These are phyloP conservation scores for Trichosporon sp. DNA, from an alignment of 1,284 basidiomycete species.

Conservation along the genomic window DNA sequence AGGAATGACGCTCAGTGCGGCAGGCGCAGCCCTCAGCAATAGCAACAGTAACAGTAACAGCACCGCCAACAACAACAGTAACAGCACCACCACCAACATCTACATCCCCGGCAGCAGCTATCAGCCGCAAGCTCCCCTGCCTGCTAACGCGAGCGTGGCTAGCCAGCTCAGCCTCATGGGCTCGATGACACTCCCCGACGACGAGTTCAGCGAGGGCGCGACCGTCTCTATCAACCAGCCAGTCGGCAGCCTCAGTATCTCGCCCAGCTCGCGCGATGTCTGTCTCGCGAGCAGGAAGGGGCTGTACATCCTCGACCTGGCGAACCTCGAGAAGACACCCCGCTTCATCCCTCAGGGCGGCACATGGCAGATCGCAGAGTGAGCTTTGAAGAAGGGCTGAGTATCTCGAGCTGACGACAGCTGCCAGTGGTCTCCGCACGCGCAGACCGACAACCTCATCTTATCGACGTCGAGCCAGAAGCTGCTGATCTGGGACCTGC, in stretches of 20 bases:
- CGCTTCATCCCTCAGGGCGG: conserved; percentile 92
- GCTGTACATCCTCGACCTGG: conserved; percentile 92
- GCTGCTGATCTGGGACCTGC: conserved; percentile 92
- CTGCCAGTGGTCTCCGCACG: conserved; percentile 94
- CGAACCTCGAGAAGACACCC: conserved; percentile 77
- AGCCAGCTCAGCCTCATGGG: not conserved
- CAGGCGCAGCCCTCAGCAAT: not conserved
- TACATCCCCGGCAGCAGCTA: too few species aligned
- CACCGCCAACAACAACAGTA: too few species aligned
- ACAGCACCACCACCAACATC: too few species aligned
- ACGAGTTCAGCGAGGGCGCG: conserved; percentile 39
- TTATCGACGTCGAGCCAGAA: conserved; percentile 94
- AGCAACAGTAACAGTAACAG: too few species aligned
- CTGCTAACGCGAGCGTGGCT: not conserved
- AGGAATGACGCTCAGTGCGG: conserved; percentile 16
- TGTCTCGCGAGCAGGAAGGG: conserved; percentile 68
- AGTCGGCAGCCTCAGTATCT: conserved; percentile 50
- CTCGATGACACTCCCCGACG: conserved; percentile 6
- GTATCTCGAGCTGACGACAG: conserved; percentile 17
- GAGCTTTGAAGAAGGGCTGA: conserved; percentile 16
- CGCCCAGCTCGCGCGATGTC: conserved; percentile 48
- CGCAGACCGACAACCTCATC: conserved; percentile 74
- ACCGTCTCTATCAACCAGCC: conserved; percentile 49
- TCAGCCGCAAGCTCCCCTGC: not conserved
- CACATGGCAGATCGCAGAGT: conserved; percentile 88